Conservation (phyloP, 1,139 yeast genomes). For the Taphrina wiesneri region DNA sequence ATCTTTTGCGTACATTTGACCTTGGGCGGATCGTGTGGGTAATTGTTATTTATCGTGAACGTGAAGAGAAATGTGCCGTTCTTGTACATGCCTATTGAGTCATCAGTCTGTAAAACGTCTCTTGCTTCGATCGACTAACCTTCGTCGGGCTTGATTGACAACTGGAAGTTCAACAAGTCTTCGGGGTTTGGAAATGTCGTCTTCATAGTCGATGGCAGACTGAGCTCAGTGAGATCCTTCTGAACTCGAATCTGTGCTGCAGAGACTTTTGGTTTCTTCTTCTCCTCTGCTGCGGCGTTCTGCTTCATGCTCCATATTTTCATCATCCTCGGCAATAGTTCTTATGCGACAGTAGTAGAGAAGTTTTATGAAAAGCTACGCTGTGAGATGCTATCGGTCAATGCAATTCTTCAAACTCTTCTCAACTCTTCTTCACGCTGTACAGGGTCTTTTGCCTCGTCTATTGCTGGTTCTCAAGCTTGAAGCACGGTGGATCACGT, state of each 20-base stretch:
- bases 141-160: slow-evolving; percentile 69
- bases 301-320: slow-evolving; percentile 36
- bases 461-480: too few species aligned
- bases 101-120: background rate
- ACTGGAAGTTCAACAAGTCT: slow-evolving; percentile 61
- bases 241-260: slow-evolving; percentile 53
- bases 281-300: slow-evolving; percentile 38
- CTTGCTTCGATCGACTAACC: slow-evolving; percentile 50
- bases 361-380: background rate
- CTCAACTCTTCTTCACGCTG: too few species aligned
- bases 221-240: slow-evolving; percentile 66
- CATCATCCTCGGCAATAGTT: slow-evolving; percentile 18
- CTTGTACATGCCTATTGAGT: slow-evolving; percentile 53
- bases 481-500: background rate
- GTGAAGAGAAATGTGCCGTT: slow-evolving; percentile 69
- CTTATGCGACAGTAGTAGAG: background rate
- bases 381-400: background rate
- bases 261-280: slow-evolving; percentile 52
- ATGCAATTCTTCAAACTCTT: too few species aligned
- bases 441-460: too few species aligned
- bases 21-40: slow-evolving; percentile 92
- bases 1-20: slow-evolving; percentile 51
- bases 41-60: slow-evolving; percentile 65
- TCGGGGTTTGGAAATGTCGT: slow-evolving; percentile 59
- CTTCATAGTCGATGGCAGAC: slow-evolving; percentile 64